These are phyloP conservation scores for Diaporthe helianthi DNA, from an alignment of 2,329 filamentous ascomycete species.

Conservation along the genomic window DNA sequence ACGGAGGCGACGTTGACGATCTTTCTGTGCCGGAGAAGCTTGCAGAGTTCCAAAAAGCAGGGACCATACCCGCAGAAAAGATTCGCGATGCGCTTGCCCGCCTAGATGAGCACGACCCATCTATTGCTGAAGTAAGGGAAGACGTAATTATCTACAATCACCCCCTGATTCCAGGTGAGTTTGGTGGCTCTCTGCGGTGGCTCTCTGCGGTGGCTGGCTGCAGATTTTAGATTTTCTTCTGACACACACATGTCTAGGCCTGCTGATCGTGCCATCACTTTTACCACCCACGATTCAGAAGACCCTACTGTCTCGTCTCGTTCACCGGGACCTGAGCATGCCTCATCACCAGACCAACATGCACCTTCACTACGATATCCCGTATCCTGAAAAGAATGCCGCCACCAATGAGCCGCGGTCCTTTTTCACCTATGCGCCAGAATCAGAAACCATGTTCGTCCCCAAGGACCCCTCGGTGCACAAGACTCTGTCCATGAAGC, in stretches of 20 bases:
- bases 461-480: slow-evolving; percentile 80
- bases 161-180: slow-evolving; percentile 71
- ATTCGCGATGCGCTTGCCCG: slow-evolving; percentile 53
- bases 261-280: slow-evolving; percentile 78
- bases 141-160: slow-evolving; percentile 66
- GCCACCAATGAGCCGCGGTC: slow-evolving; percentile 43
- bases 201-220: slow-evolving; percentile 1
- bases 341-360: slow-evolving; percentile 85
- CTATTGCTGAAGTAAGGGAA: slow-evolving; percentile 45
- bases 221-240: neutral
- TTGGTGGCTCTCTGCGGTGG: neutral
- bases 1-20: slow-evolving; percentile 65
- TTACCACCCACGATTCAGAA: slow-evolving; percentile 74
- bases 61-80: slow-evolving; percentile 50
- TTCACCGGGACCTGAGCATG: slow-evolving; percentile 71
- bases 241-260: slow-evolving; percentile 59
- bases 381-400: slow-evolving; percentile 38
- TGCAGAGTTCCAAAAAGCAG: slow-evolving; percentile 54
- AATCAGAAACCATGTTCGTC: slow-evolving; percentile 60
- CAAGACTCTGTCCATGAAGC: slow-evolving; percentile 72
- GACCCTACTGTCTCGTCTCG: slow-evolving; percentile 72
- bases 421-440: slow-evolving; percentile 61
- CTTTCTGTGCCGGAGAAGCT: slow-evolving; percentile 47
- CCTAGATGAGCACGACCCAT: slow-evolving; percentile 46
- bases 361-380: slow-evolving; percentile 46